These are phyloP conservation scores for Bipolaris cookei DNA, from an alignment of 2,329 filamentous ascomycete species.

Conservation along the genomic window DNA sequence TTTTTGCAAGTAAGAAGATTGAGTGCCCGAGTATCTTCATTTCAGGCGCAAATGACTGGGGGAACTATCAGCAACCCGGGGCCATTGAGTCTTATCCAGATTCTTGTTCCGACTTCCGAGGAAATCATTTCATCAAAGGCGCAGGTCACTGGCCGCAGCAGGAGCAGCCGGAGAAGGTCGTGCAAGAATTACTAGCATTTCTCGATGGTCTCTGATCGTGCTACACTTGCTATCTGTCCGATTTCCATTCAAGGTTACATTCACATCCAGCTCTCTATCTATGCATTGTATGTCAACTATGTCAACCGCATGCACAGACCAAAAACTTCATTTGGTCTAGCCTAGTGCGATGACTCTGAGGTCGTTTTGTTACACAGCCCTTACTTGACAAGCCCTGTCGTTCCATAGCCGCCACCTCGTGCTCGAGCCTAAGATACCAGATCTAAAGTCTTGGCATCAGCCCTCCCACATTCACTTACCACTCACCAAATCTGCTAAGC, in stretches of 20 bases:
- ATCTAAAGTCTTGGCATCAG: not conserved
- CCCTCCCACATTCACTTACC: not conserved
- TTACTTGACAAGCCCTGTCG: not conserved
- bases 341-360: not conserved
- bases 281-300: not conserved
- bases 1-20: constrained; percentile 67
- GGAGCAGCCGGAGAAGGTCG: constrained; percentile 65
- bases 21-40: constrained; percentile 67
- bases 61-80: constrained; percentile 70
- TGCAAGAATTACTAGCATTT: constrained; percentile 56
- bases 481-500: not conserved
- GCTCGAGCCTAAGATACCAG: not conserved
- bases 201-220: constrained; percentile 22
- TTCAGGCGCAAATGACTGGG: constrained; percentile 70
- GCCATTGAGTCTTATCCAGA: constrained; percentile 64
- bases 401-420: not conserved
- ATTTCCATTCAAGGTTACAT: not conserved
- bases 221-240: not conserved
- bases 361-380: not conserved
- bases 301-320: not conserved
- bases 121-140: constrained; percentile 60
- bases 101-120: constrained; percentile 61
- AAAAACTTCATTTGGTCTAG: not conserved
- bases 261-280: not conserved
- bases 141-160: constrained; percentile 76